Conservation (phyloP, 1,139 yeast genomes). For the Candida gigantensis region DNA sequence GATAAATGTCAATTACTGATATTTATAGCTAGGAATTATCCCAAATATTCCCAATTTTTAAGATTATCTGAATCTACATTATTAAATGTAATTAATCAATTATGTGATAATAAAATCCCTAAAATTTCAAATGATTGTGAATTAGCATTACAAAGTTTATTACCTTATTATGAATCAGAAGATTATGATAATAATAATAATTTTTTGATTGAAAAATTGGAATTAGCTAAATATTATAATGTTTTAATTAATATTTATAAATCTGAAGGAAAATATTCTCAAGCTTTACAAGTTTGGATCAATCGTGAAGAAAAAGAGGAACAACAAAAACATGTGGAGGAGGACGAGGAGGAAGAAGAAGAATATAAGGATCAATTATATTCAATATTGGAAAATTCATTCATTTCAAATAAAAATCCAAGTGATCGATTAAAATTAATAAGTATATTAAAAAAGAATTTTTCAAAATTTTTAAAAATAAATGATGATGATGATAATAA, state of each 20-base stretch:
- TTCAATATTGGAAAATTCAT: constrained; percentile 41
- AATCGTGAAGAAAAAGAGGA: constrained; percentile 14
- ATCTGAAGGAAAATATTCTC: constrained; percentile 51
- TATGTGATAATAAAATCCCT: constrained; percentile 48
- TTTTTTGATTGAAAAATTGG: constrained; percentile 50
- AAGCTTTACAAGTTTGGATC: constrained; percentile 46
- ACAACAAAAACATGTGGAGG: too few relatives aligned
- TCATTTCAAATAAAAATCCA: constrained; percentile 27
- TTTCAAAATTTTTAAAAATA: constrained; percentile 33
- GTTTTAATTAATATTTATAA: constrained; percentile 62
- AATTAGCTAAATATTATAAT: constrained; percentile 53
- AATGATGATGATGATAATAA: constrained; percentile 28
- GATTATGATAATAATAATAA: constrained; percentile 38
- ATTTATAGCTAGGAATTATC: constrained; percentile 72
- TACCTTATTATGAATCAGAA: constrained; percentile 62
- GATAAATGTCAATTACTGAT: constrained; percentile 54
- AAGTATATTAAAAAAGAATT: constrained; percentile 36
- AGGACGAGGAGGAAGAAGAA: constrained; percentile 13
- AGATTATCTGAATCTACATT: constrained; percentile 63
- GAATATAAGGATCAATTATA: constrained; percentile 19
- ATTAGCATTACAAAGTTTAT: constrained; percentile 65
- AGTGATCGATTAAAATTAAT: constrained; percentile 37
- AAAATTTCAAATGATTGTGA: constrained; percentile 62
- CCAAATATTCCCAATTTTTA: constrained; percentile 79
- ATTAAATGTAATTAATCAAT: constrained; percentile 45